Conservation (phyloP, 2,329 filamentous ascomycete genomes). For the Ascocoryne sarcoides region DNA sequence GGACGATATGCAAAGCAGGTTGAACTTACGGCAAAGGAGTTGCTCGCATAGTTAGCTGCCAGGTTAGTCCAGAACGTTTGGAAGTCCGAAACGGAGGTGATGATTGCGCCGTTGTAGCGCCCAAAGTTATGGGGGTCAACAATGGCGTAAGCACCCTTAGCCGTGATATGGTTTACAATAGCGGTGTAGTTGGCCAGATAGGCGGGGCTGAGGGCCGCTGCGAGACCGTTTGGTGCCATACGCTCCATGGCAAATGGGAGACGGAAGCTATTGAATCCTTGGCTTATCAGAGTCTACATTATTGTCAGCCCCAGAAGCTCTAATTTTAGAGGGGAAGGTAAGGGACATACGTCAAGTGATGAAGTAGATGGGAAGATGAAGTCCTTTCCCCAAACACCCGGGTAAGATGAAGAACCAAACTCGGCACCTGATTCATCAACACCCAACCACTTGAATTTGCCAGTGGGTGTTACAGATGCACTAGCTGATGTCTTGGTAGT, state of each 20-base stretch:
- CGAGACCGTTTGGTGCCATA: slow-evolving; percentile 39
- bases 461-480: slow-evolving; percentile 1
- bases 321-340: no score
- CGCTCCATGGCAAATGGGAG: slow-evolving; percentile 47
- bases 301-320: no score
- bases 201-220: slow-evolving; percentile 32
- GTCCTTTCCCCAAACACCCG: slow-evolving; percentile 47
- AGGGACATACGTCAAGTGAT: slow-evolving; percentile 5
- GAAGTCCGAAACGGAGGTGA: slow-evolving; percentile 31
- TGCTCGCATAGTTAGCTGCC: slow-evolving; percentile 30
- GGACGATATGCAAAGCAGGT: background rate
- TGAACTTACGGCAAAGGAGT: slow-evolving; percentile 27
- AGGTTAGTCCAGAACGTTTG: slow-evolving; percentile 33
- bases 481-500: background rate
- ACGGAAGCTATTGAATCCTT: slow-evolving; percentile 22
- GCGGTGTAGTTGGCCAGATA: slow-evolving; percentile 37
- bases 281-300: slow-evolving; percentile 13
- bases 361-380: slow-evolving; percentile 33
- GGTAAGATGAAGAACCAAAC: slow-evolving; percentile 47
- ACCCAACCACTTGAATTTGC: slow-evolving; percentile 16
- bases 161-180: slow-evolving; percentile 39
- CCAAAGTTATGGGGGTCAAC: slow-evolving; percentile 43
- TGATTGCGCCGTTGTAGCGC: slow-evolving; percentile 36
- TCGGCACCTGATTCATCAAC: slow-evolving; percentile 47
- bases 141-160: slow-evolving; percentile 38